A percentile compares a stretch with the other conserved stretches of the same genome.
Conservation (phyloP, 768 basidiomycete genomes). For the Coprinopsis marcescibilis region DNA sequence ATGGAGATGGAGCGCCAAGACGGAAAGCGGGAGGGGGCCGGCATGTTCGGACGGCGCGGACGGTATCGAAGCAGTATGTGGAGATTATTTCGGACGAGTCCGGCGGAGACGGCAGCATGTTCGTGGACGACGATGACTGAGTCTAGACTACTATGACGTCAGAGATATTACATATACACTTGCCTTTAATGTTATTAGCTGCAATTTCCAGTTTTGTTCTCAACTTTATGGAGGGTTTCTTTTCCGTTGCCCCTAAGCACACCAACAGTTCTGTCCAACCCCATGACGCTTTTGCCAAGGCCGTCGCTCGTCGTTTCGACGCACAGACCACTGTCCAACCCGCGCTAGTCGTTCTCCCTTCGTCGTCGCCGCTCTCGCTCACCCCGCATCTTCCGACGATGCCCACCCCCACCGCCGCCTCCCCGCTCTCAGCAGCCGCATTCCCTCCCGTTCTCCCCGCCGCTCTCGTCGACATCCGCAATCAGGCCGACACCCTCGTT, state of each 20-base stretch:
- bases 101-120: slow-evolving; percentile 41
- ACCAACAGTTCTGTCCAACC: not conserved
- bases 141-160: slow-evolving; percentile 18
- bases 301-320: slow-evolving; percentile 21
- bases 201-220: too few relatives aligned
- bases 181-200: too few relatives aligned
- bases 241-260: slow-evolving; percentile 20
- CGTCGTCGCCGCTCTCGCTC: slow-evolving; percentile 22
- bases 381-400: slow-evolving; percentile 9
- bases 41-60: slow-evolving; percentile 43
- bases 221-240: slow-evolving; percentile 48
- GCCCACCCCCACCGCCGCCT: slow-evolving; percentile 5
- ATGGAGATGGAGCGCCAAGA: slow-evolving; percentile 39
- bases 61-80: slow-evolving; percentile 54
- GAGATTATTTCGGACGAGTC: slow-evolving; percentile 50
- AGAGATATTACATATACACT: slow-evolving; percentile 5
- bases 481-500: slow-evolving; percentile 46
- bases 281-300: slow-evolving; percentile 43
- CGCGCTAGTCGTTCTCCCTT: slow-evolving; percentile 48
- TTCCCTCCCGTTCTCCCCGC: slow-evolving; percentile 24
- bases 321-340: slow-evolving; percentile 8
- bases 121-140: slow-evolving; percentile 29
- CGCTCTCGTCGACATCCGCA: slow-evolving; percentile 26
- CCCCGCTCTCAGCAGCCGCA: slow-evolving; percentile 6
- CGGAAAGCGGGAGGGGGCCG: slow-evolving; percentile 27